Evolutionary conservation across 257 asterid genomes (phyloP), one percentile per base, ranked within the genome.

Genomic region (Ocimum tenuiflorum): DNA sequence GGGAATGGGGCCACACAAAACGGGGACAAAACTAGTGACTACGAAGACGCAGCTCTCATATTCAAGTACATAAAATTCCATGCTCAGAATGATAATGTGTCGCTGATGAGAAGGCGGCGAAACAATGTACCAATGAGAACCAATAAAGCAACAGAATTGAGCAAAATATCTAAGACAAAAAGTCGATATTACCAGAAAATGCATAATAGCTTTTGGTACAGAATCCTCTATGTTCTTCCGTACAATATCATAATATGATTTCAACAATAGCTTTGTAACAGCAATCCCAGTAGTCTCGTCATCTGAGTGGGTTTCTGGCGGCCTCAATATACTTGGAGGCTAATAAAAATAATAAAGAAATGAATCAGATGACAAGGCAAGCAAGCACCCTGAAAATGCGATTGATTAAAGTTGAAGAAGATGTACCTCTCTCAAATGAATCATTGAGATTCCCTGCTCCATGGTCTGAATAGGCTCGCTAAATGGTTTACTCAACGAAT

Each of bases 341-440:
- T 82, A 39, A n/a, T 70, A 46, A 61, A 69, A 46, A 67, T 39
- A 61, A 57, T 61, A 23, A 67, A 23, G 22, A 62, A 56, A 52
- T 36, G 19, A 17, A 71, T 73, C 33, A 74, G 69, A 70, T 10
- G 39, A 62, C 45, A 22, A 46, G 59, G 18, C 54, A 57, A 19
- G 27, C 0, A 15, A 46, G 27, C 20, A 55, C 41, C 15, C 36
- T 19, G 4, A 51, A 49, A 56, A 71, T 17, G 8, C 24, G 49
- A 9, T 17, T 60, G 64, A 63, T 8, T 52, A 35, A 33, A 22
- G 65, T 27, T 12, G 43, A 46, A 60, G 51, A 48, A 54, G 62
- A n/a, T 42, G 49, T 82, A 92, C 97, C 95, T 94, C 97, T 81
- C 86, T 88, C 85, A 94, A 73, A 66, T 88, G 85, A 79, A 94